Evolutionary conservation across 1,139 yeast genomes (phyloP), one percentile per base, ranked within the genome.

Genomic region (Wickerhamiella pararugosa): DNA sequence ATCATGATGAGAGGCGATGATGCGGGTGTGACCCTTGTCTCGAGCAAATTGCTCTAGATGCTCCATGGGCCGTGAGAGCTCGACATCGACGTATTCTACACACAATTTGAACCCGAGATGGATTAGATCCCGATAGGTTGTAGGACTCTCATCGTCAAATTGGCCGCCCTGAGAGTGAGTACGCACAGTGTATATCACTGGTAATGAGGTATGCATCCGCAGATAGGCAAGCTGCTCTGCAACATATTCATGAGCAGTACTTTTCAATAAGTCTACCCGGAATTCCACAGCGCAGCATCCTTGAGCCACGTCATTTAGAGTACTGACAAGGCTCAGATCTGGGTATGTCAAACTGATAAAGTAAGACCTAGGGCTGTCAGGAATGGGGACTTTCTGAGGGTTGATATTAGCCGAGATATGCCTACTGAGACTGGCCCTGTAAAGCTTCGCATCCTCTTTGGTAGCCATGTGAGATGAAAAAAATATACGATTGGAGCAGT

Each of bases 231-330:
- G 65, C 58, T 86, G 94, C 49, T 76, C 76, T 43, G 82, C 76
- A 40, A 87, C 83, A 55, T 68, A 79, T 15, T 59, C 63, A 11
- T 52, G 42, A 27, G 56, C 68, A 45, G 67, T 64, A 21, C 71
- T 66, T 44, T 71, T 64, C 47, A 86, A 68, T 44, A 76, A 67
- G 57, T 82, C 96, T 30, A 83, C 82, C 49, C 94, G 71, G 43
- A 90, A 65, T 57, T 87, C 95, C 39, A 87, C 77, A 5, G 94
- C 96, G 49, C 75, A 72, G 47, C 79, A 72, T 2, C 96, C 96
- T 45, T 70, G 63, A 6, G 52, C 36, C 30, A 81, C 65, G n/a
- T 69, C 68, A 32, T 67, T 69, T 39, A 84, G 61, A 10, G 67
- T 58, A 1, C 64, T 67, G 3, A 65, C 66, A 2, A 52, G 47